Percentiles rank a stretch among this genome's conserved stretches.
Conservation (phyloP, 768 basidiomycete species). For the Guyanaporus albipodus region DNA sequence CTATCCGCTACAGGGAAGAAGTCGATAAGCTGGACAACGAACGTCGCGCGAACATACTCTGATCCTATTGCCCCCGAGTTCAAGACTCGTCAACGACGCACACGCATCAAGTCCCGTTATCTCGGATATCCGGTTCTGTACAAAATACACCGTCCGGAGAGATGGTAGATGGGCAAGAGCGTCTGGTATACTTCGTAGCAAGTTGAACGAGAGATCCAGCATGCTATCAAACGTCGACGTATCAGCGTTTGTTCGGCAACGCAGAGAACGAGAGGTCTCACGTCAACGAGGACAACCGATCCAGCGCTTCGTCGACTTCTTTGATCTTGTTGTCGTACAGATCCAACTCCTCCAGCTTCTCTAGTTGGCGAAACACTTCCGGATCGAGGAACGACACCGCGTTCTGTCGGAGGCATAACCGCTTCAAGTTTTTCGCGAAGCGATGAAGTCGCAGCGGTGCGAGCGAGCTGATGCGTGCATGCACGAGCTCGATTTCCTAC, state of each 20-base stretch:
- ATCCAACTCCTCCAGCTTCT: slow-evolving; percentile 82
- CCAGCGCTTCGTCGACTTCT: slow-evolving; percentile 60
- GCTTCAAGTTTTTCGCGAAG: slow-evolving; percentile 66
- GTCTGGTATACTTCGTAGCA: slow-evolving; percentile 69
- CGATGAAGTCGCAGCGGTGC: slow-evolving; percentile 64
- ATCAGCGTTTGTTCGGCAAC: not conserved
- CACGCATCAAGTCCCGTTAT: slow-evolving; percentile 63
- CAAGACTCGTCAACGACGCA: slow-evolving; percentile 70
- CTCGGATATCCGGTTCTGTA: slow-evolving; percentile 90
- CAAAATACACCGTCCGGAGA: slow-evolving; percentile 82
- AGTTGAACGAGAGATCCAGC: slow-evolving; percentile 94
- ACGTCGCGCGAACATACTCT: slow-evolving; percentile 49
- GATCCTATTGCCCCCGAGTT: slow-evolving; percentile 91
- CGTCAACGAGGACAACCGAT: slow-evolving; percentile 52
- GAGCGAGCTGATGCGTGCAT: slow-evolving; percentile 70
- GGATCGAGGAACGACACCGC: slow-evolving; percentile 69
- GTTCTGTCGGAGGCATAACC: slow-evolving; percentile 85
- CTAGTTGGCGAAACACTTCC: slow-evolving; percentile 61
- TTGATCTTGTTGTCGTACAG: slow-evolving; percentile 95
- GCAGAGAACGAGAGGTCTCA: slow-evolving; percentile 31
- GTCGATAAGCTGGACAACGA: not conserved
- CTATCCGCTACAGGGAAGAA: slow-evolving; percentile 63
- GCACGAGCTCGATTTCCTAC: slow-evolving; percentile 85
- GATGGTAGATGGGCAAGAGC: slow-evolving; percentile 52
- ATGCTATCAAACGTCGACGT: slow-evolving; percentile 42